A percentile compares a stretch with the other conserved stretches of the same genome.
Evolutionary conservation across 129 eudicot species (phyloP).

Genomic region (Flaveria brownii): DNA sequence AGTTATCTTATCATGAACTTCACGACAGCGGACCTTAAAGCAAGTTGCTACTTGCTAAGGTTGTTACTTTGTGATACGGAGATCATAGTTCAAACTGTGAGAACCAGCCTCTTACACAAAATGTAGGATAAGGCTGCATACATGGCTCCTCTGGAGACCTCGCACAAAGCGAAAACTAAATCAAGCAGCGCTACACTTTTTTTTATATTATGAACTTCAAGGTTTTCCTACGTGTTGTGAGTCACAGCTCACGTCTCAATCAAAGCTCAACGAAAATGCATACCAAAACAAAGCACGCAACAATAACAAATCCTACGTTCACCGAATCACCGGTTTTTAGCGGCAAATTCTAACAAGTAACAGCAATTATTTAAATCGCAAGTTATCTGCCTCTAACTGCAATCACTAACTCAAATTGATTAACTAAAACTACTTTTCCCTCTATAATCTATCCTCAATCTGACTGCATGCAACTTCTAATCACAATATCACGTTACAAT

Average conservation of each 20-base stretch:
- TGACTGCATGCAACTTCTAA: not conserved
- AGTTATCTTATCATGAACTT: too few relatives aligned
- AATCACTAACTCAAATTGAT: constrained; percentile 15
- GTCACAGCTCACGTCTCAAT: not conserved
- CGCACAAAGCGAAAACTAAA: too few relatives aligned
- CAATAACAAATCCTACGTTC: not conserved
- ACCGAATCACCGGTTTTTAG: not conserved
- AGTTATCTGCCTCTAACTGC: not conserved
- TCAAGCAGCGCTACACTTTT: too few relatives aligned
- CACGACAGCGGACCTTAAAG: too few relatives aligned
- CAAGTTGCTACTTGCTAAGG: too few relatives aligned
- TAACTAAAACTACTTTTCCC: not conserved
- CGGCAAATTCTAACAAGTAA: constrained; percentile 5
- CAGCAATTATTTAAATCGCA: constrained; percentile 1
- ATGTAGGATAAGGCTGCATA: too few relatives aligned
- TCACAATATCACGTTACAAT: not conserved
- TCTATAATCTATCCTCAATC: too few relatives aligned
- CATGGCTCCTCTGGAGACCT: too few relatives aligned
- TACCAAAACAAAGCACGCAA: not conserved
- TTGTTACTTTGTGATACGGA: too few relatives aligned
- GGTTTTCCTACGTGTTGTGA: not conserved
- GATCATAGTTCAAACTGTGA: too few relatives aligned
- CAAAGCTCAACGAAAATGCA: not conserved
- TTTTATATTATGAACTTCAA: not conserved
- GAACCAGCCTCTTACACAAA: too few relatives aligned